Conservation (phyloP, 139 green algal genomes). For the Chlorella sp. region DNA sequence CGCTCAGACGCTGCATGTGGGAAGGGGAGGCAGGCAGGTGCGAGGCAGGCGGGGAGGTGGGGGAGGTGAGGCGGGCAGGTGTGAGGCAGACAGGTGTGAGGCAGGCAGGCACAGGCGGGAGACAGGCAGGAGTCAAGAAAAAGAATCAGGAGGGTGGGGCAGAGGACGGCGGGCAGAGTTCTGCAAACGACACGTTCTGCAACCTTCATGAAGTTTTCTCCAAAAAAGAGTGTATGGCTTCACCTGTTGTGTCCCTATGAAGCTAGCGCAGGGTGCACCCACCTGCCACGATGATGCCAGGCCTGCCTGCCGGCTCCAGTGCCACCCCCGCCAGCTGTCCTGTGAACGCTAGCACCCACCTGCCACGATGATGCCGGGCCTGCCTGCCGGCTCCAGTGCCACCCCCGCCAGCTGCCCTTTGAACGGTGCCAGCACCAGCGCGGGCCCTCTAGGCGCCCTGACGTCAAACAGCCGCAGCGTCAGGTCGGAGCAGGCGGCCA, state of each 20-base stretch:
- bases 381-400: conserved; percentile 57
- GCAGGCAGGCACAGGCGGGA: no score
- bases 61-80: no score
- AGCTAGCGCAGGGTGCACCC: no score
- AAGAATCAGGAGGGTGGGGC: background rate
- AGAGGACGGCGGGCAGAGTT: background rate
- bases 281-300: conserved; percentile 23
- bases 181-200: background rate
- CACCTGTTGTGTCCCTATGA: no score
- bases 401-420: conserved; percentile 40
- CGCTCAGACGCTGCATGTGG: conserved; percentile 23
- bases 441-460: conserved; percentile 29
- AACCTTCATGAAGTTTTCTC: no score
- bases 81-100: no score
- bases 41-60: no score
- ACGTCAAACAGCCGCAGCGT: conserved; percentile 69
- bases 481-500: conserved; percentile 41
- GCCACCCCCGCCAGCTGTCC: conserved; percentile 44
- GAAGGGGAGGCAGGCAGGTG: no score
- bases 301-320: conserved; percentile 50
- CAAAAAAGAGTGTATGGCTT: no score
- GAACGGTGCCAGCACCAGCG: conserved; percentile 31
- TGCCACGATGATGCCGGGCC: conserved; percentile 22
- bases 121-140: no score
- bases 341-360: conserved; percentile 10